Evolutionary conservation across 148 eudicot species (phyloP).

Genomic region (Rhododendron ovatum): DNA sequence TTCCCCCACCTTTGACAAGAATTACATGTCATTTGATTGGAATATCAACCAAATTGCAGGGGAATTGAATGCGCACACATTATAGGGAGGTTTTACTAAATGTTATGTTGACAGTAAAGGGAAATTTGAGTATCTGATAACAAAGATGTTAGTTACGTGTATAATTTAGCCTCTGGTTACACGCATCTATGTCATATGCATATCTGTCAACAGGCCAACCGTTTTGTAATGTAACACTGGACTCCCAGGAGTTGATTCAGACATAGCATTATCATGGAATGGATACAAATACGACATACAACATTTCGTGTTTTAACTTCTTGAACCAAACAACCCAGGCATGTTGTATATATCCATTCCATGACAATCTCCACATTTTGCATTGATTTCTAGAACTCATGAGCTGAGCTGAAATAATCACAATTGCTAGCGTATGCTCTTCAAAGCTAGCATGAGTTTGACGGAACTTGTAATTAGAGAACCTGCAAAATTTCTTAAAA

Average conservation of each 20-base stretch:
- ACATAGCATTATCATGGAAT: background rate
- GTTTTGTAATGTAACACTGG: background rate
- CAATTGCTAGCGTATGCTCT: background rate
- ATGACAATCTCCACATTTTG: background rate
- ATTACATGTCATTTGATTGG: background rate
- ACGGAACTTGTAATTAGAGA: background rate
- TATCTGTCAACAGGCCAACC: background rate
- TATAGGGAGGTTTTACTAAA: background rate
- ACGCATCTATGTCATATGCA: background rate
- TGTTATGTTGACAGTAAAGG: too few species aligned
- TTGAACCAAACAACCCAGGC: background rate
- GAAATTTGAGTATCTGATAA: background rate
- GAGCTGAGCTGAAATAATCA: background rate
- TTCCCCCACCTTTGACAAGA: too few species aligned
- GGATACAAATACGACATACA: background rate
- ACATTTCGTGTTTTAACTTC: background rate
- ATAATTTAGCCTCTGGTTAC: background rate
- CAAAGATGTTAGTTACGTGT: background rate
- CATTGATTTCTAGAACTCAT: background rate
- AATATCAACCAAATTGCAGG: background rate
- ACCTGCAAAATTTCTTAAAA: background rate
- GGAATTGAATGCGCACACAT: background rate
- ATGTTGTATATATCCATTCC: background rate
- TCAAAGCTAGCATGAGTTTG: background rate
- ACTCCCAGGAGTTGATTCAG: background rate